These are phyloP conservation scores for Trichoderma pleuroti DNA, from an alignment of 2,329 filamentous ascomycete species.

Conservation along the genomic window DNA sequence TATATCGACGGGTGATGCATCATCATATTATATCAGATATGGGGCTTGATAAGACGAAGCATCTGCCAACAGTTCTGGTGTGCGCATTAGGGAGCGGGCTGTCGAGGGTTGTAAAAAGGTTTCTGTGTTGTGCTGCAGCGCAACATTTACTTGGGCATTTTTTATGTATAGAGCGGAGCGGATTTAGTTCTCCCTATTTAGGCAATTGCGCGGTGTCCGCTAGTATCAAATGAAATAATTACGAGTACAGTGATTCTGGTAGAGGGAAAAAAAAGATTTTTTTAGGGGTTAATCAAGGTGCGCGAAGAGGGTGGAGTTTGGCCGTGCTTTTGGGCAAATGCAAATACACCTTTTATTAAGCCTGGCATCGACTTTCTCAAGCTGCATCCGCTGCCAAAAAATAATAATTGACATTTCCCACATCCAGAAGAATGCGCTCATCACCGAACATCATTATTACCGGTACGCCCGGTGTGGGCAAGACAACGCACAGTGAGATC, in stretches of 20 bases:
- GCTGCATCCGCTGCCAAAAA: neutral
- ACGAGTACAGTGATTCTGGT: neutral
- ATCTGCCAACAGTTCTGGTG: neutral
- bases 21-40: conserved; percentile 15
- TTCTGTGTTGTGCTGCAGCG: conserved; percentile 10
- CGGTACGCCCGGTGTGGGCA: conserved; percentile 92
- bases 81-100: conserved; percentile 6
- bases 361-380: neutral
- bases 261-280: neutral
- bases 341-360: neutral
- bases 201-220: conserved; percentile 15
- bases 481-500: conserved; percentile 85
- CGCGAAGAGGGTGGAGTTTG: conserved; percentile 8
- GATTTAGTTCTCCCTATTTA: conserved; percentile 24
- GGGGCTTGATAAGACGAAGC: neutral
- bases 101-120: conserved; percentile 4
- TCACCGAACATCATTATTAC: conserved; percentile 90
- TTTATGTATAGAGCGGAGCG: conserved; percentile 18
- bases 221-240: conserved; percentile 16
- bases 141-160: conserved; percentile 15
- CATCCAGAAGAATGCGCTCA: conserved; percentile 39
- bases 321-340: neutral
- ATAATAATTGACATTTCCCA: neutral
- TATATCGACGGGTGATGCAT: conserved; percentile 20
- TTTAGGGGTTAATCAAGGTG: neutral